These are phyloP conservation scores for Castanospermum australe DNA, from an alignment of 306 rosid genomes.

Conservation along the genomic window DNA sequence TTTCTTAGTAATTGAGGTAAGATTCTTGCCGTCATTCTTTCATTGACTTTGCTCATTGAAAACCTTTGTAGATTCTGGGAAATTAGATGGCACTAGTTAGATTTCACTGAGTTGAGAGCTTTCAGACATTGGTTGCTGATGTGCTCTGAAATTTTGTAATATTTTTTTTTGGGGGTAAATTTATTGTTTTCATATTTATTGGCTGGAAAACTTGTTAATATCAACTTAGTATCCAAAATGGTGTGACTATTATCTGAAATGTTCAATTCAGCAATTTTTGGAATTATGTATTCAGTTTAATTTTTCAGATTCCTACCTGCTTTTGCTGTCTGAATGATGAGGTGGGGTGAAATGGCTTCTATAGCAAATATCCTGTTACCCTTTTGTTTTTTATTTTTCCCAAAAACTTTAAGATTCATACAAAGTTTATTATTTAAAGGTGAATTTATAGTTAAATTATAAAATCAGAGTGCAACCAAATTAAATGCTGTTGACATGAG, in stretches of 20 bases:
- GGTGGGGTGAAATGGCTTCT: background rate
- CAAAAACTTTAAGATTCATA: background rate
- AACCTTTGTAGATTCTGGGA: constrained; percentile 13
- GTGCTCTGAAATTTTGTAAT: background rate
- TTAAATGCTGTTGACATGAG: background rate
- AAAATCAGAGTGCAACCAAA: background rate
- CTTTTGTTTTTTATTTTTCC: background rate
- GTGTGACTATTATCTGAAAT: background rate
- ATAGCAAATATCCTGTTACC: background rate
- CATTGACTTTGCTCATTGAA: background rate
- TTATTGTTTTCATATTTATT: background rate
- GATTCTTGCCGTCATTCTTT: background rate
- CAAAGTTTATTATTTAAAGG: background rate
- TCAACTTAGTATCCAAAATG: background rate
- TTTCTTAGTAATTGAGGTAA: constrained; percentile 26
- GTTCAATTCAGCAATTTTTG: background rate
- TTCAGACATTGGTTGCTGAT: constrained; percentile 5
- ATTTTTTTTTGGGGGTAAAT: background rate
- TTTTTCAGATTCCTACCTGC: background rate
- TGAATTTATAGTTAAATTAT: background rate
- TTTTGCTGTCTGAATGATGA: background rate
- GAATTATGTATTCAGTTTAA: background rate
- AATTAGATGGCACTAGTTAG: constrained; percentile 8
- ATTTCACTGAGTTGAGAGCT: constrained; percentile 12
- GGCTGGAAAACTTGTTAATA: background rate